These are phyloP conservation scores for Torulaspora delbrueckii DNA, from an alignment of 805 yeast species.

Conservation along the genomic window DNA sequence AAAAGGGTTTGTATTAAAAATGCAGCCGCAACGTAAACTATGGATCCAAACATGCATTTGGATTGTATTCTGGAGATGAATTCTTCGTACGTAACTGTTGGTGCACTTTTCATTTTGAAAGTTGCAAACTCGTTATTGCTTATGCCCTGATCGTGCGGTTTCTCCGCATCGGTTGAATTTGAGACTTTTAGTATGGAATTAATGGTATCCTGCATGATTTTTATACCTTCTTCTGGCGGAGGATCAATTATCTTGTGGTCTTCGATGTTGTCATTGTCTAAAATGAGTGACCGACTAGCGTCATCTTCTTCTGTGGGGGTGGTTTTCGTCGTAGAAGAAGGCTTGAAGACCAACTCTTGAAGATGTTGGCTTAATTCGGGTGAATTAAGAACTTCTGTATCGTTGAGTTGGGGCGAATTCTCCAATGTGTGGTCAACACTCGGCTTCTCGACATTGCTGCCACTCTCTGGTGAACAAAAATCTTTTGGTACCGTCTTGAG, in stretches of 20 bases:
- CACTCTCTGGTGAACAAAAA: constrained; percentile 1
- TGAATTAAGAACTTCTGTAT: constrained; percentile 7
- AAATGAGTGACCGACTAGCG: background rate
- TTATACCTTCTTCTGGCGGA: constrained; percentile 12
- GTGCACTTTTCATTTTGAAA: constrained; percentile 31
- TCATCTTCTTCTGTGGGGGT: background rate
- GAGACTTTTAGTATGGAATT: constrained; percentile 14
- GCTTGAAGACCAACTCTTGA: background rate
- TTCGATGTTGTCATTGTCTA: background rate
- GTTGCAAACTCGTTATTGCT: constrained; percentile 7
- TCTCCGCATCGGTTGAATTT: background rate
- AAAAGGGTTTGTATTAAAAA: constrained; percentile 24
- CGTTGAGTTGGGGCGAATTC: constrained; percentile 7
- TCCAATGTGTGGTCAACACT: constrained; percentile 8
- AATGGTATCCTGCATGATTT: constrained; percentile 19
- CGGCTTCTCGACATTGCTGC: background rate
- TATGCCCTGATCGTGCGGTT: background rate
- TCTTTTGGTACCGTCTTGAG: constrained; percentile 5
- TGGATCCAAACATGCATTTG: constrained; percentile 29
- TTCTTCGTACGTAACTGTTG: constrained; percentile 24
- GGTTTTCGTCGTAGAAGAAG: background rate
- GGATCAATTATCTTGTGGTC: constrained; percentile 2
- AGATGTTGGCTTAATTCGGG: constrained; percentile 3
- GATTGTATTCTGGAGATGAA: constrained; percentile 28
- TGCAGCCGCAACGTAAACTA: constrained; percentile 27